Percentiles rank a stretch among this genome's conserved stretches.
phyloP scores from a whole-genome alignment of 176 grass and related monocot genomes.

The maize (Zea mays) region DNA sequence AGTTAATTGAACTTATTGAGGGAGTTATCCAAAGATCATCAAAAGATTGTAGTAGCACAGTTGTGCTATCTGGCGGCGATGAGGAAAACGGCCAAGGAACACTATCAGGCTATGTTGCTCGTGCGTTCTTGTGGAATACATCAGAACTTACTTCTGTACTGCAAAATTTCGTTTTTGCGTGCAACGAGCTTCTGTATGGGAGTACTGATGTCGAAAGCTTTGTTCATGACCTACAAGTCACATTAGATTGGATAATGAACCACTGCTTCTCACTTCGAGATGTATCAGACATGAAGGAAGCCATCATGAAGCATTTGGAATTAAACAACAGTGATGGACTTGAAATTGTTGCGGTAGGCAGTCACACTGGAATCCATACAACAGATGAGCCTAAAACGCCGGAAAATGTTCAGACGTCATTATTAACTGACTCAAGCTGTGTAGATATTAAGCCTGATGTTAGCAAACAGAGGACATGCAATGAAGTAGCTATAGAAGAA shows the following conservation, averaged over 20 bases:
- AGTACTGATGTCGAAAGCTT: constrained; percentile 63
- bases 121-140: constrained; percentile 81
- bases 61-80: constrained; percentile 31
- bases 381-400: constrained; percentile 35
- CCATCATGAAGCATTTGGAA: constrained; percentile 68
- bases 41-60: constrained; percentile 46
- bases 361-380: constrained; percentile 24
- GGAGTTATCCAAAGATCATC: constrained; percentile 70
- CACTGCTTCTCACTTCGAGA: constrained; percentile 92
- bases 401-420: constrained; percentile 17
- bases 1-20: constrained; percentile 80
- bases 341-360: constrained; percentile 42
- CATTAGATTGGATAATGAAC: constrained; percentile 75
- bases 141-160: constrained; percentile 67
- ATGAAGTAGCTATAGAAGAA: constrained; percentile 36
- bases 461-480: background rate
- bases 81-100: constrained; percentile 15
- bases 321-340: constrained; percentile 47
- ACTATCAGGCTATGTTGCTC: constrained; percentile 62
- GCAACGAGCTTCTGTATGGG: constrained; percentile 68
- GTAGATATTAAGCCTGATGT: constrained; percentile 37
- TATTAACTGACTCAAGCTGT: constrained; percentile 26
- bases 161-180: constrained; percentile 63
- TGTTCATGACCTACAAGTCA: constrained; percentile 52
- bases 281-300: constrained; percentile 90